Evolutionary conservation across 805 yeast genomes (phyloP).

Genomic region (Wickerhamiella spandovensis): DNA sequence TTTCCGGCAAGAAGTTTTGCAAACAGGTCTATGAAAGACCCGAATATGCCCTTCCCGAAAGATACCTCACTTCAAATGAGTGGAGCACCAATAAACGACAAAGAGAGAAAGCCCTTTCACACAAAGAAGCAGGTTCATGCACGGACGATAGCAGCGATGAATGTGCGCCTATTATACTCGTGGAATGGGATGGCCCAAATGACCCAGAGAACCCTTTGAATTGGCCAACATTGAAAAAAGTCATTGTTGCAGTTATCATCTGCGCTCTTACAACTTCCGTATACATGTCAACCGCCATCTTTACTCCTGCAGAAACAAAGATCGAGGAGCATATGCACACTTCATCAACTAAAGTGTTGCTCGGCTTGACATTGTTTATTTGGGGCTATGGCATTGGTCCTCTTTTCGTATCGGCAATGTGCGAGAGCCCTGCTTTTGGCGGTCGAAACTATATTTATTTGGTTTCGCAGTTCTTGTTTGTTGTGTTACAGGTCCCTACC

Average conservation of each 20-base stretch:
- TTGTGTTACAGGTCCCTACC: slow-evolving; percentile 42
- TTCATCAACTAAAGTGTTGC: slow-evolving; percentile 31
- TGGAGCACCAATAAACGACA: background rate
- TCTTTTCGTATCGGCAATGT: slow-evolving; percentile 40
- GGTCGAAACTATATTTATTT: slow-evolving; percentile 40
- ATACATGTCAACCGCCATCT: slow-evolving; percentile 47
- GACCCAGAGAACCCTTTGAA: slow-evolving; percentile 36
- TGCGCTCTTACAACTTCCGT: slow-evolving; percentile 36
- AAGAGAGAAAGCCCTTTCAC: background rate
- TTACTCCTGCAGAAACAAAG: slow-evolving; percentile 38
- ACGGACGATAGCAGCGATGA: background rate
- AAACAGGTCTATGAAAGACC: background rate
- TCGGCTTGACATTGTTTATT: slow-evolving; percentile 43
- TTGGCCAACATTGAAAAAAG: slow-evolving; percentile 37
- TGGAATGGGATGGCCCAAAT: slow-evolving; percentile 23
- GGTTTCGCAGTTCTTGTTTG: slow-evolving; percentile 33
- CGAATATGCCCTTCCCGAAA: background rate
- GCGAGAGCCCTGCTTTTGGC: slow-evolving; percentile 33
- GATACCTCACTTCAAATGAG: background rate
- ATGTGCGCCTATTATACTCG: slow-evolving; percentile 8
- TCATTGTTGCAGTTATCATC: slow-evolving; percentile 33
- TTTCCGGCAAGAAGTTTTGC: background rate
- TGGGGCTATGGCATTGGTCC: slow-evolving; percentile 52
- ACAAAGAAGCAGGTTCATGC: background rate
- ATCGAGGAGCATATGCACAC: slow-evolving; percentile 33